Conservation (phyloP, 2,329 filamentous ascomycete genomes). For the Sordariomycetes sp. region DNA sequence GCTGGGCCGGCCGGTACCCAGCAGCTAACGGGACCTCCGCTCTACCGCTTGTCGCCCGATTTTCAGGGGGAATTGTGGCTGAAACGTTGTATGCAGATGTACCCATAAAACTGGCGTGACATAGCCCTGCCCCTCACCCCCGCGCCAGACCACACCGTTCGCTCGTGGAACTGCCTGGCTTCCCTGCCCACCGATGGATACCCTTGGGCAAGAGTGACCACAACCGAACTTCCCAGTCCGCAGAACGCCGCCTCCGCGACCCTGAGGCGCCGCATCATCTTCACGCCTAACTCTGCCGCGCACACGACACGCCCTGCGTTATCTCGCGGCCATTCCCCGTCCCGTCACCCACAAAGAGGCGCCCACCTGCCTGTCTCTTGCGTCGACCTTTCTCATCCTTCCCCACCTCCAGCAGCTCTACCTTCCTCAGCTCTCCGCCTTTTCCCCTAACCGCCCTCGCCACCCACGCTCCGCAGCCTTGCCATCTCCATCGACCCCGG, state of each 20-base stretch:
- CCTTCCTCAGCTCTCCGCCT: conserved; percentile 4
- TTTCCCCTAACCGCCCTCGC: background rate
- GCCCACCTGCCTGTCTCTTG: conserved; percentile 4
- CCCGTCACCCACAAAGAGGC: background rate
- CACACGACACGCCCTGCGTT: background rate
- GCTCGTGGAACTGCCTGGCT: background rate
- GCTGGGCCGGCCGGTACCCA: background rate
- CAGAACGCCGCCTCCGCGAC: background rate
- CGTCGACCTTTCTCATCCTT: background rate
- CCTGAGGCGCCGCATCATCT: background rate
- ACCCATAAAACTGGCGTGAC: background rate
- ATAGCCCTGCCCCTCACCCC: background rate
- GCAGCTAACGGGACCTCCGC: background rate
- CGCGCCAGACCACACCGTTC: background rate
- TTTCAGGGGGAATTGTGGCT: background rate
- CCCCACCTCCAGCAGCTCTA: conserved; percentile 10
- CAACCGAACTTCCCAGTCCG: no score
- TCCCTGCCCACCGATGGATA: background rate
- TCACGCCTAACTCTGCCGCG: background rate
- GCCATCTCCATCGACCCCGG: background rate
- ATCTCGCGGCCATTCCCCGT: background rate
- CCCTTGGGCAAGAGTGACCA: background rate
- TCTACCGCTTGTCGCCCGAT: background rate
- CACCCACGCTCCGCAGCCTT: background rate
- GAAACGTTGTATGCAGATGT: background rate